Base-by-base conservation (phyloP, 805 yeast genomes). In the Candida berthetii region DNA sequence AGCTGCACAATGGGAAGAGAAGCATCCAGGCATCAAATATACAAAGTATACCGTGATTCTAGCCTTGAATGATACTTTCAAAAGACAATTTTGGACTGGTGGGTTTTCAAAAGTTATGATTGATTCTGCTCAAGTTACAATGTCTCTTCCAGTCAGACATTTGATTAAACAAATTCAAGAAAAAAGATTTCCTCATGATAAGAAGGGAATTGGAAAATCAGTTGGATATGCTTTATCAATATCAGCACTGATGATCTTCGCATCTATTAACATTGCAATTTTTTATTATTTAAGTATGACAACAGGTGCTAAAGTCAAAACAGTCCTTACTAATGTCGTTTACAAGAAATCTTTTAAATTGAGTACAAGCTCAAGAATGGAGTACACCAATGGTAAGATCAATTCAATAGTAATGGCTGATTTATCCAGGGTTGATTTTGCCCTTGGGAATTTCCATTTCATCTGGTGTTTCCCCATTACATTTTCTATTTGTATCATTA, bases 381-480 rank as follows among this genome's bases (percentile, higher is more conserved):
- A 72, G 44, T 85, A 64, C 53, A 80, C 95, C 1, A 71, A 78
- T 20, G 82, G 91, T 35, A 78, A 74, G 45, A 73, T 89, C 42
- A 85, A 95, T 25, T 79, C 89, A 9, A 62, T 87, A 57, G 74
- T 88, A 58, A 85, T 93, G 46, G 80, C 95, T 2, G 96, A 89
- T 57, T 66, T 88, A 31, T 74, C 90, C 14, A 77, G 96, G 54
- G 71, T 89, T 28, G 96, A 87, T 60, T 71, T 85, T 49, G 88
- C 89, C 7, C 60, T 80, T 15, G 78, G 76, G 4, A 83, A 80
- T 47, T 78, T 80, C 53, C 84, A 85, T 4, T 78, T 81, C 53
- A 55, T 82, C 18, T 60, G 82, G 50, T 67, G 79, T 13, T 75
- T 85, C 54, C 88, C 90, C 0, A 65, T 82, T 7, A 72, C 85